phyloP scores from a whole-genome alignment of 2,329 filamentous ascomycete genomes.

The Ambrosiella beaveri region DNA sequence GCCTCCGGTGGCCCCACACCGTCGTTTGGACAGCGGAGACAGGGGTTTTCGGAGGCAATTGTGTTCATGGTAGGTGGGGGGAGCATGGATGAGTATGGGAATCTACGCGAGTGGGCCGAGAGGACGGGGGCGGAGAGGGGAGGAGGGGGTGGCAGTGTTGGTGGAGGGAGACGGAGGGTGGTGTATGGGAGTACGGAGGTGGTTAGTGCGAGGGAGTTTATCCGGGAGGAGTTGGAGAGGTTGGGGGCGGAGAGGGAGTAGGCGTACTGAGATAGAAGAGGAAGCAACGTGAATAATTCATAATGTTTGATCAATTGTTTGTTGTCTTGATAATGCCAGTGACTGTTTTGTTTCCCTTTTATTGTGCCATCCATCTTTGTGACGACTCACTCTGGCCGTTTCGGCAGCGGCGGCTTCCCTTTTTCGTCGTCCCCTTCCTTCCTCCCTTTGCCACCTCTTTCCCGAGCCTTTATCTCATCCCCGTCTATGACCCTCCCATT shows the following conservation, averaged over 20 bases:
- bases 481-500: background rate
- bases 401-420: slow-evolving; percentile 7
- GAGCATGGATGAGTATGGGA: slow-evolving; percentile 98
- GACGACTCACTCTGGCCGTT: background rate
- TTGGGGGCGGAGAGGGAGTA: slow-evolving; percentile 35
- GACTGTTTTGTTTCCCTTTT: background rate
- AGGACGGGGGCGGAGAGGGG: slow-evolving; percentile 47
- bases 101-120: slow-evolving; percentile 87
- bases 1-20: slow-evolving; percentile 48
- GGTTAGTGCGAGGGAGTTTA: slow-evolving; percentile 51
- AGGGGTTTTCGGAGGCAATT: slow-evolving; percentile 77
- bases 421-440: background rate
- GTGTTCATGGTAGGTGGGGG: slow-evolving; percentile 93
- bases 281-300: background rate
- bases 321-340: background rate
- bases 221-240: slow-evolving; percentile 44
- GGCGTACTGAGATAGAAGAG: background rate
- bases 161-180: slow-evolving; percentile 49
- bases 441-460: background rate
- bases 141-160: too few species aligned
- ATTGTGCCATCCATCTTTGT: background rate
- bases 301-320: background rate
- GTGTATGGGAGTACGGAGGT: slow-evolving; percentile 90
- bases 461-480: background rate
- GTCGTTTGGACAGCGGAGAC: slow-evolving; percentile 77